Base-by-base conservation (phyloP, 768 basidiomycete species). In the Pleurotus cornucopiae region DNA sequence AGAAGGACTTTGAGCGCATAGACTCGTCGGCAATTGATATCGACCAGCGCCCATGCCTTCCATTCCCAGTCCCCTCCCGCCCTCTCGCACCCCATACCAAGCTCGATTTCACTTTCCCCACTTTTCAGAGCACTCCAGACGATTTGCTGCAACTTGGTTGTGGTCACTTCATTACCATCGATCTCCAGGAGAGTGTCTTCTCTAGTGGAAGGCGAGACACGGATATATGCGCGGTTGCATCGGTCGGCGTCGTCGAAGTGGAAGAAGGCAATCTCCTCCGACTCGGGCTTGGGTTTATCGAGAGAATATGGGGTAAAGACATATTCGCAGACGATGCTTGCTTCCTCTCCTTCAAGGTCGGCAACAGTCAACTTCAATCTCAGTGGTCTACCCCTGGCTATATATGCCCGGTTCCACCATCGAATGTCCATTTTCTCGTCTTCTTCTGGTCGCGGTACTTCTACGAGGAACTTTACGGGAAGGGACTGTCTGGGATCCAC, bases 1-100 rank as follows among this genome's bases (percentile, higher is more conserved):
- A 76, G 37, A 34, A 73, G 62, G 30, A 76, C 63, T 57, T 76
- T 76, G 65, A 76, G 69, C 2, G 71, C 74, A 43, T 76, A 76
- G 5, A 76, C 71, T 0, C 70, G 61, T 14, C 68, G 66, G 57
- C 74, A 76, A 14, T 72, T 72, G 23, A 72, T 66, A 53, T 76
- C 74, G 23, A 76, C 64, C 39, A 76, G 61, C 4, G 73, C 74
- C 64, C 65, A 76, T 2, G 68, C 69, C 1, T 62, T 61, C 74
- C 74, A 74, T 48, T 71, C 66, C 71, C 71, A 76, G 21, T 61
- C 65, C 0, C 69, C 69, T 34, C 61, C 51, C 13, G 64, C 60
- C 43, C 61, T 65, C 52, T 70, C 64, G 21, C 60, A 55, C 1
- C 70, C 72, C 16, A 72, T 66, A 21, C 58, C 65, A 34, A 76